Base-by-base conservation (phyloP, 2,329 filamentous ascomycete genomes). In the Hypoxylon rubiginosum region DNA sequence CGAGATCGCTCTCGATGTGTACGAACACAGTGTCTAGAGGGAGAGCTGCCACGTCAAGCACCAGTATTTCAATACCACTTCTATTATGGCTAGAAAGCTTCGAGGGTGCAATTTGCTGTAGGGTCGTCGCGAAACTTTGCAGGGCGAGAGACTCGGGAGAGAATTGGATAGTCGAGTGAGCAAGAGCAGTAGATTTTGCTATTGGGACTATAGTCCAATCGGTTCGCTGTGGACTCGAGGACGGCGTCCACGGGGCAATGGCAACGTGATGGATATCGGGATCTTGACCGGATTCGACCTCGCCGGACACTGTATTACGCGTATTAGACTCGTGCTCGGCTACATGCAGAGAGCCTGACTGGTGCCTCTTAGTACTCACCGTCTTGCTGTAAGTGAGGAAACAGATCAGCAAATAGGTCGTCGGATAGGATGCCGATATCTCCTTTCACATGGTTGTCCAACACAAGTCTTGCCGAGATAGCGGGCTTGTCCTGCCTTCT, bases 191-290 rank as follows among this genome's bases (percentile, higher is more conserved):
- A 45, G 89, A 89, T 69, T 84, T 83, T 21, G 85, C 84, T 64
- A 97, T 88, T 1, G 95, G 92, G 34, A 98, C 87, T 53, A 98
- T 87, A 7, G 93, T 93, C 96, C 96, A 99, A 50, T 87, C 85
- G 17, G 89, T 87, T 62, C 89, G 88, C 75, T 91, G 84, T 19
- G 86, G 80, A 5, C 80, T 82, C 36, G 83, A 78, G 58, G 81
- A 83, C 11, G 92, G 90, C 1, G 86, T 82, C 91, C 91, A 94
- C 3, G 91, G 91, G 50, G 91, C 88, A 69, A 94, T 88, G 45
- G 92, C 92, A 68, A 94, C 85, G 76, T 93, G 86, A 64, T 87
- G 82, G 61, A 86, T 74, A 24, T 84, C 80, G 65, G 80, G 79
- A 26, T 67, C 59, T 53, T 72, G 73, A 19, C 64, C 73, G 63